A percentile compares a stretch with the other conserved stretches of the same genome.
phyloP scores from a whole-genome alignment of 495 filamentous ascomycete genomes.

The Schizothecium vesticola region DNA sequence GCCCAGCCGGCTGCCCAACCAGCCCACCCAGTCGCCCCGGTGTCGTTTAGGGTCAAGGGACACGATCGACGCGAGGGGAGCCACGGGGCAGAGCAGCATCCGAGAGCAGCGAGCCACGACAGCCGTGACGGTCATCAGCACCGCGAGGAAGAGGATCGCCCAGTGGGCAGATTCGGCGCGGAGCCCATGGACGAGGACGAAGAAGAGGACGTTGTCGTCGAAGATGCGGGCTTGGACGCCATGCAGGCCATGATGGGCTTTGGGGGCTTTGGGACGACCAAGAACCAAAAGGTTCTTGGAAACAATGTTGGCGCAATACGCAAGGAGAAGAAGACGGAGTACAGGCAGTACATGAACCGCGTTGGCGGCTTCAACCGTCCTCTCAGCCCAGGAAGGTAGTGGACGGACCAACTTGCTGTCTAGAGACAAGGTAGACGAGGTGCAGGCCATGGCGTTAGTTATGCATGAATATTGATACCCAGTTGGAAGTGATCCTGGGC shows the following conservation, averaged over 20 bases:
- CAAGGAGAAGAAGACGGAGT: conserved; percentile 94
- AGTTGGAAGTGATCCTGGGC: not conserved
- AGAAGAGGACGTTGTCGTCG: conserved; percentile 42
- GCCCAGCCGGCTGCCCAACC: not conserved
- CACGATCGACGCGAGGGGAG: conserved; percentile 41
- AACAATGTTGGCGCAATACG: conserved; percentile 79
- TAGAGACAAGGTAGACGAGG: not conserved
- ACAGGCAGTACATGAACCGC: conserved; percentile 98
- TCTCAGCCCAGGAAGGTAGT: conserved; percentile 48
- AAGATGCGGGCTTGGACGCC: conserved; percentile 63
- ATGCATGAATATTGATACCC: not conserved
- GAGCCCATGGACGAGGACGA: conserved; percentile 45
- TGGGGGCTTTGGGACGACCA: conserved; percentile 75
- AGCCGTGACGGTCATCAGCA: conserved; percentile 14
- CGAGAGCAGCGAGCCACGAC: conserved; percentile 9
- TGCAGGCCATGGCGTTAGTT: not conserved
- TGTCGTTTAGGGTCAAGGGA: conserved; percentile 36
- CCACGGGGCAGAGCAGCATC: conserved; percentile 21
- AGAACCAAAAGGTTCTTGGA: conserved; percentile 82
- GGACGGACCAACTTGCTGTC: not conserved
- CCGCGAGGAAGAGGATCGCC: conserved; percentile 15
- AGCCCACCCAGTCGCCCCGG: conserved; percentile 4
- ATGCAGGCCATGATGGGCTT: conserved; percentile 91
- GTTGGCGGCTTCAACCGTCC: conserved; percentile 95
- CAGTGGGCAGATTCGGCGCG: conserved; percentile 26